Conservation (phyloP, 2,329 filamentous ascomycete species). For the Verticillium dahliae region DNA sequence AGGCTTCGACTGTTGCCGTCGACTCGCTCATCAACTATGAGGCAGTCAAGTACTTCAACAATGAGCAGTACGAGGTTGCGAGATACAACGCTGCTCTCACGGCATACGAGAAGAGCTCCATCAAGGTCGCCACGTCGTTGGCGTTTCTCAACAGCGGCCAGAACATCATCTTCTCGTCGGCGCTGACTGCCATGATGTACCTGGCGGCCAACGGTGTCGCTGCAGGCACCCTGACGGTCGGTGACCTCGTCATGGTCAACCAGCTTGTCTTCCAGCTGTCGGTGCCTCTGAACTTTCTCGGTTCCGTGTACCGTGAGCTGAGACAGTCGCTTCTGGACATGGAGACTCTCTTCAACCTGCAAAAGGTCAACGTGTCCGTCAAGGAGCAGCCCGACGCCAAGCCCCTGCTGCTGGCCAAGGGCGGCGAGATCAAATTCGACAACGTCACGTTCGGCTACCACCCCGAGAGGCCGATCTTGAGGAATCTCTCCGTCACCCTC, state of each 20-base stretch:
- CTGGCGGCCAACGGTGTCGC: conserved; percentile 87
- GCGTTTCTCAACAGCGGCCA: conserved; percentile 92
- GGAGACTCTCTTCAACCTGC: conserved; percentile 95
- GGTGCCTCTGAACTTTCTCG: conserved; percentile 92
- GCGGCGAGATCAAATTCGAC: conserved; percentile 89
- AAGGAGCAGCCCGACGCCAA: conserved; percentile 70
- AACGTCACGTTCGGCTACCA: conserved; percentile 94
- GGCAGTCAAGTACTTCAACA: conserved; percentile 99
- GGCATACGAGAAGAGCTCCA: conserved; percentile 86
- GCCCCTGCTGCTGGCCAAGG: conserved; percentile 62
- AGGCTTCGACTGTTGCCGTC: conserved; percentile 87
- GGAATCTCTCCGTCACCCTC: conserved; percentile 78
- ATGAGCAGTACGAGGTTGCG: conserved; percentile 87
- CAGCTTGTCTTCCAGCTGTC: conserved; percentile 98
- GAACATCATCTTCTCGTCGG: conserved; percentile 93
- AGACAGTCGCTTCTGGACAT: conserved; percentile 93
- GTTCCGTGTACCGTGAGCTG: conserved; percentile 95
- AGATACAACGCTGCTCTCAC: conserved; percentile 84
- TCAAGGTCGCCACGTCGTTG: conserved; percentile 92
- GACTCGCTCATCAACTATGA: conserved; percentile 99
- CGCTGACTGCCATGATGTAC: conserved; percentile 97
- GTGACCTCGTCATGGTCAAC: conserved; percentile 97
- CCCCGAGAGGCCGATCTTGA: conserved; percentile 77
- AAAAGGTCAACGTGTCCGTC: conserved; percentile 90
- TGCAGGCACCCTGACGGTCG: conserved; percentile 74